Conservation (phyloP, 1,284 basidiomycete species). For the Phaffia rhodozyma region DNA sequence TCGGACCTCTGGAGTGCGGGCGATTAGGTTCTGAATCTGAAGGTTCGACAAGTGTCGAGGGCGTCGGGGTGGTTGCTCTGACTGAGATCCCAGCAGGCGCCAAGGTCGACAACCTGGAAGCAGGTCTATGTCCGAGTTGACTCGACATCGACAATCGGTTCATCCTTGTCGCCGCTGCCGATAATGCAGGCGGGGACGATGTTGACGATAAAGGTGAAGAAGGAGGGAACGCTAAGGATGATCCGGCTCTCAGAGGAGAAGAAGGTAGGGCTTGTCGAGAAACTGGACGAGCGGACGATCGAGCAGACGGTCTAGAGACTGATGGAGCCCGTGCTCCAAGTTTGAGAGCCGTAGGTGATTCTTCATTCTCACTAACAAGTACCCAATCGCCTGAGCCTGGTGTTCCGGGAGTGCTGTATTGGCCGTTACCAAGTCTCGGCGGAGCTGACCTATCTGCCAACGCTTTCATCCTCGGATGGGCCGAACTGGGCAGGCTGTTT, state of each 20-base stretch:
- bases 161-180: background rate
- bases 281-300: background rate
- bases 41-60: background rate
- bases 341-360: conserved; percentile 20
- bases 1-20: background rate
- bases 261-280: conserved; percentile 1
- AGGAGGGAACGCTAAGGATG: conserved; percentile 12
- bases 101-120: no score
- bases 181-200: conserved; percentile 15
- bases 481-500: background rate
- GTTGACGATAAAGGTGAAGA: conserved; percentile 27
- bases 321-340: background rate
- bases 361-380: conserved; percentile 27
- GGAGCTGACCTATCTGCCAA: conserved; percentile 19
- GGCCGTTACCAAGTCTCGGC: background rate
- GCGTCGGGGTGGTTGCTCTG: no score
- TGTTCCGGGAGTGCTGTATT: conserved; percentile 9
- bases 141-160: no score
- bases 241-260: background rate
- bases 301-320: background rate
- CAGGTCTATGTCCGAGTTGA: no score
- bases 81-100: no score
- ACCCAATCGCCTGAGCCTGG: conserved; percentile 33
- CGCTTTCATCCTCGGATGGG: conserved; percentile 20
- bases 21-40: background rate